A percentile compares a stretch with the other conserved stretches of the same genome.
Conservation (phyloP, 441 rosid species). For the Dalechampia spathulata region DNA sequence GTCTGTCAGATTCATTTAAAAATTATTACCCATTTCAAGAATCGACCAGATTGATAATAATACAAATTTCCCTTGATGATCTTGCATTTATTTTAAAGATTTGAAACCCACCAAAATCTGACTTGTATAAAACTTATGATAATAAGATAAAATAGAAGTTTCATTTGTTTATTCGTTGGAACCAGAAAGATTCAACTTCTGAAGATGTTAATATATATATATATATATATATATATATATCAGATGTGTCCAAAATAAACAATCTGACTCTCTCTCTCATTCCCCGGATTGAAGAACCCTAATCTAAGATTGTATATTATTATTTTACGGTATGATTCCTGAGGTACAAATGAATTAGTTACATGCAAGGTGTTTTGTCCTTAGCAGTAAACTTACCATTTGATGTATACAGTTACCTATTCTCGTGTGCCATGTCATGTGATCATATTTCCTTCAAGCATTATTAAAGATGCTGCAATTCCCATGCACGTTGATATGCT, state of each 20-base stretch:
- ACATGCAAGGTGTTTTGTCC: background rate
- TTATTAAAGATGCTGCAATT: too few species aligned
- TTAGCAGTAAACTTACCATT: too few species aligned
- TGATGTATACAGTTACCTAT: too few species aligned
- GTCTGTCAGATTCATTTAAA: slow-evolving; percentile 51
- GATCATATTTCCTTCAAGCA: too few species aligned
- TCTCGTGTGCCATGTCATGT: too few species aligned
- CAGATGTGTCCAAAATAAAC: slow-evolving; percentile 21
- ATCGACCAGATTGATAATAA: background rate
- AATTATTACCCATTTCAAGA: slow-evolving; percentile 18
- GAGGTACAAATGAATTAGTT: background rate
- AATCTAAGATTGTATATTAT: background rate
- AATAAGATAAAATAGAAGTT: slow-evolving; percentile 55
- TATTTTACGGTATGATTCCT: slow-evolving; percentile 10
- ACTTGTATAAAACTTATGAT: slow-evolving; percentile 15
- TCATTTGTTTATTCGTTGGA: slow-evolving; percentile 38
- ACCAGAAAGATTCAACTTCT: slow-evolving; percentile 18
- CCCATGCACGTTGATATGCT: too few species aligned
- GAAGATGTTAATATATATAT: background rate
- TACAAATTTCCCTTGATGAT: background rate
- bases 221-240: background rate
- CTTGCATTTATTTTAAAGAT: slow-evolving; percentile 7
- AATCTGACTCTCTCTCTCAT: slow-evolving; percentile 7
- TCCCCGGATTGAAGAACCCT: slow-evolving; percentile 7
- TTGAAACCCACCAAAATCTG: slow-evolving; percentile 19